Base-by-base conservation (phyloP, 2,329 filamentous ascomycete genomes). In the Xylaria sp. region DNA sequence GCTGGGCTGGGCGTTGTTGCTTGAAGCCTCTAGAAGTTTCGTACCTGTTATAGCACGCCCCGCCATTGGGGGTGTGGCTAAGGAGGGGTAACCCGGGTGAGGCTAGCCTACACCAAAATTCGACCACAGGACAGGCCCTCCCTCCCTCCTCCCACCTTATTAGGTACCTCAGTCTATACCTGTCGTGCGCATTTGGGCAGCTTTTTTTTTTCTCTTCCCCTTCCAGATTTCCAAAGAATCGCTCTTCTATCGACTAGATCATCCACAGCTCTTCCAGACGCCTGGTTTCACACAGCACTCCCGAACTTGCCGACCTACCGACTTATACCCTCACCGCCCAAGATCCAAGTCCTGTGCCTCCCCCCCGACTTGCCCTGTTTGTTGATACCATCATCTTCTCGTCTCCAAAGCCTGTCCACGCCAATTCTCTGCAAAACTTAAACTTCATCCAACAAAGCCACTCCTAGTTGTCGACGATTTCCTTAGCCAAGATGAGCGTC, bases 401-500 rank as follows among this genome's bases (percentile, higher is more conserved):
- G 14, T 45, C 36, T 61, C n/a, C n/a, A 48, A 21, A 24, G 19
- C 36, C 32, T 24, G 4, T 14, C 54, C 45, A 48, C 47, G n/a
- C 42, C 63, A 34, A 39, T 19, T 14, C 56, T 54, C 27, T 27
- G 11, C 67, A 39, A 21, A 58, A 21, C 50, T 24, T 24, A 21
- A 58, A 21, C 50, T 24, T 24, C 32, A 34, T 54, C 3, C 51
- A 61, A 56, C 61, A 36, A 72, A 39, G 59, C 42, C 27, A 42
- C 54, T 30, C 39, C 30, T 53, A 34, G 69, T 73, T 72, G 71
- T 72, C 72, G 68, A 73, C n/a, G 55, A 27, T 67, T 65, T 54
- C 77, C 74, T 76, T 78, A 79, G 83, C 72, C 81, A 87, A 76
- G 45, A 78, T 87, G 85, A 85, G 82, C 81, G 85, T 87, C 78